Evolutionary conservation across 495 filamentous ascomycete genomes (phyloP).

Genomic region (Geopyxis carbonaria): DNA sequence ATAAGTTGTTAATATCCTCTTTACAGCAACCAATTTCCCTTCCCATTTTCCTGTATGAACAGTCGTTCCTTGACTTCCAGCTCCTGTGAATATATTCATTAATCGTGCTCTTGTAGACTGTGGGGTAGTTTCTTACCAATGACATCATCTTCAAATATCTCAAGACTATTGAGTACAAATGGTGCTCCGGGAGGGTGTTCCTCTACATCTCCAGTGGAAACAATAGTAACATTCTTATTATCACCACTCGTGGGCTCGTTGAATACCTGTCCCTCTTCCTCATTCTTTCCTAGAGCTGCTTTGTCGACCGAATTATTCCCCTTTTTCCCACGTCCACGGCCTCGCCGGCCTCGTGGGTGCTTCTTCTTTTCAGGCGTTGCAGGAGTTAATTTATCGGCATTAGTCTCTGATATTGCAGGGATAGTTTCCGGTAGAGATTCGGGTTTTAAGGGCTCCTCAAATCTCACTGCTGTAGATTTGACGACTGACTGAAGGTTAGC

Average conservation of each 20-base stretch:
- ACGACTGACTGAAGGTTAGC: too few species aligned
- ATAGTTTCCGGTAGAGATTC: neutral
- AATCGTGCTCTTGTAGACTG: constrained; percentile 1
- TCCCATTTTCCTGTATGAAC: constrained; percentile 77
- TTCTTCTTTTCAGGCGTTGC: constrained; percentile 58
- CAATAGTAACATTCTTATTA: constrained; percentile 28
- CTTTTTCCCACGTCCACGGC: constrained; percentile 59
- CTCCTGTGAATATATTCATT: constrained; percentile 11
- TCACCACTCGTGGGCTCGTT: constrained; percentile 28
- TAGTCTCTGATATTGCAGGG: constrained; percentile 4
- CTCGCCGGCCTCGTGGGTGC: constrained; percentile 61
- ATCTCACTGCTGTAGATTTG: neutral
- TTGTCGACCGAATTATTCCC: constrained; percentile 34
- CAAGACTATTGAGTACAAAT: constrained; percentile 34
- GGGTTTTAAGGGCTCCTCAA: constrained; percentile 1
- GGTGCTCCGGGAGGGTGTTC: constrained; percentile 4
- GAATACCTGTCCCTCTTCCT: constrained; percentile 30
- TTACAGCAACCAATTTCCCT: constrained; percentile 83
- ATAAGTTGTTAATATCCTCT: constrained; percentile 87
- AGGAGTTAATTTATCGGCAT: constrained; percentile 2
- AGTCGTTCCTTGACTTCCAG: constrained; percentile 69
- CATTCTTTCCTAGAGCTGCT: too few species aligned
- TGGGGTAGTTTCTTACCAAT: constrained; percentile 1
- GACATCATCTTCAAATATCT: constrained; percentile 42
- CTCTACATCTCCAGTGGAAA: constrained; percentile 18